Evolutionary conservation across 2,329 filamentous ascomycete genomes (phyloP).

Genomic region (Didymella pinodella): DNA sequence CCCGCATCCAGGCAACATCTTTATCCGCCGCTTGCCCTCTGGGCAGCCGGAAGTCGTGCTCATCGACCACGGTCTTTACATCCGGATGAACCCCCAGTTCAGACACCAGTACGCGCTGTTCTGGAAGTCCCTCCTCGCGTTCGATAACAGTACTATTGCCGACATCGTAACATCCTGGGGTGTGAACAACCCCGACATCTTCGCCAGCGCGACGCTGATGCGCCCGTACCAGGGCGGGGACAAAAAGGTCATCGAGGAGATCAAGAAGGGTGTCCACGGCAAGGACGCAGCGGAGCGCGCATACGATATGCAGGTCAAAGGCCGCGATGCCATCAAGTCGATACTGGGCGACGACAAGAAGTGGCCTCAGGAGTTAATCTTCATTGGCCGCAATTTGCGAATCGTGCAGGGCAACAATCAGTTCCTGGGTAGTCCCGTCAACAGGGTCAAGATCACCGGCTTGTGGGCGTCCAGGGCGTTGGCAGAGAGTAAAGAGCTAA

Average conservation of each 20-base stretch:
- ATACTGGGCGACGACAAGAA: conserved; percentile 85
- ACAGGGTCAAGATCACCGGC: conserved; percentile 92
- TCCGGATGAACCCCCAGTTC: conserved; percentile 85
- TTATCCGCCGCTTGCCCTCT: conserved; percentile 82
- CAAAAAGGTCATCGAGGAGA: conserved; percentile 66
- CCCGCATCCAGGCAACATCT: conserved; percentile 96
- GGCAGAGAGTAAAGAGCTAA: conserved; percentile 74
- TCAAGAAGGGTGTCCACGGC: conserved; percentile 62
- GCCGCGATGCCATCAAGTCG: conserved; percentile 75
- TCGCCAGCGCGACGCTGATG: conserved; percentile 89
- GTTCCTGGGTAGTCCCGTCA: conserved; percentile 85
- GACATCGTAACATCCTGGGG: conserved; percentile 83
- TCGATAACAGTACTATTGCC: conserved; percentile 83
- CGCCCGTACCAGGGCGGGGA: conserved; percentile 89
- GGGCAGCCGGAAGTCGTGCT: conserved; percentile 91
- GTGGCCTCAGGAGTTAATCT: conserved; percentile 89
- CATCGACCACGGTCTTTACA: conserved; percentile 96
- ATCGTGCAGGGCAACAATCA: conserved; percentile 96
- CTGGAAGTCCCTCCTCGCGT: conserved; percentile 93
- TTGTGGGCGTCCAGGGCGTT: conserved; percentile 86
- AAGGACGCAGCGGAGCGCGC: conserved; percentile 66
- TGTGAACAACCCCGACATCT: conserved; percentile 86
- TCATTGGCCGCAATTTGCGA: conserved; percentile 88
- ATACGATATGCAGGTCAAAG: conserved; percentile 82
- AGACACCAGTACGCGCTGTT: conserved; percentile 85